Conservation (phyloP, 306 rosid genomes). For the Medicago ruthenica region DNA sequence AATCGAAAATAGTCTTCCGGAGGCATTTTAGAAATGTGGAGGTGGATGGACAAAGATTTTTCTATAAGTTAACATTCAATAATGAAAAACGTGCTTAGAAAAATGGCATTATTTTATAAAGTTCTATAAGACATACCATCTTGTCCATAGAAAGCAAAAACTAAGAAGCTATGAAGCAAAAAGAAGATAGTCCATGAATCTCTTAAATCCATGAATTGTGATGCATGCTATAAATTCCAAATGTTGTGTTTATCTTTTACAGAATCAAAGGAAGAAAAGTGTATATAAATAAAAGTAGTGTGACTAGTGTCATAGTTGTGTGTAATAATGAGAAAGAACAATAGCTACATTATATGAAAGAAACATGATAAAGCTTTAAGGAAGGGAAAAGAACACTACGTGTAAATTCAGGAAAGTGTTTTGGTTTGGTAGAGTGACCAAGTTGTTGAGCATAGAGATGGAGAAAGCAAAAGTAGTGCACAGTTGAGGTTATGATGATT, state of each 20-base stretch:
- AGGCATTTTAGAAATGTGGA: no score
- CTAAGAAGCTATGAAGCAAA: constrained; percentile 58
- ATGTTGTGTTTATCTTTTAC: constrained; percentile 20
- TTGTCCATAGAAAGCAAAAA: constrained; percentile 57
- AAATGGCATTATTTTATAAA: constrained; percentile 8
- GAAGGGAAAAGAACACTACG: constrained; percentile 44
- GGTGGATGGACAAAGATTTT: no score
- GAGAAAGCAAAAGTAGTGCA: constrained; percentile 28
- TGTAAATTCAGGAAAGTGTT: constrained; percentile 35
- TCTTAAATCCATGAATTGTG: constrained; percentile 49
- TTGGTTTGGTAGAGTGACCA: constrained; percentile 53
- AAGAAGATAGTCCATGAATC: constrained; percentile 52
- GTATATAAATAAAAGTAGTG: constrained; percentile 34
- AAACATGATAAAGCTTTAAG: constrained; percentile 50
- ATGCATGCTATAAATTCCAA: constrained; percentile 17
- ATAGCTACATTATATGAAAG: constrained; percentile 30
- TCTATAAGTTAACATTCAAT: no score
- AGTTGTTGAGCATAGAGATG: constrained; percentile 37
- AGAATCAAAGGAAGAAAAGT: constrained; percentile 41
- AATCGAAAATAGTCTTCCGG: no score
- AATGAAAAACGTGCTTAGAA: no score
- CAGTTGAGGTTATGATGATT: constrained; percentile 54
- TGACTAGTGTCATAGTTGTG: constrained; percentile 25
- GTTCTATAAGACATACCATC: constrained; percentile 63
- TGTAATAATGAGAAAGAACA: constrained; percentile 24